These are phyloP conservation scores for Chlorella sp. DNA, from an alignment of 139 green algal species.

Conservation along the genomic window DNA sequence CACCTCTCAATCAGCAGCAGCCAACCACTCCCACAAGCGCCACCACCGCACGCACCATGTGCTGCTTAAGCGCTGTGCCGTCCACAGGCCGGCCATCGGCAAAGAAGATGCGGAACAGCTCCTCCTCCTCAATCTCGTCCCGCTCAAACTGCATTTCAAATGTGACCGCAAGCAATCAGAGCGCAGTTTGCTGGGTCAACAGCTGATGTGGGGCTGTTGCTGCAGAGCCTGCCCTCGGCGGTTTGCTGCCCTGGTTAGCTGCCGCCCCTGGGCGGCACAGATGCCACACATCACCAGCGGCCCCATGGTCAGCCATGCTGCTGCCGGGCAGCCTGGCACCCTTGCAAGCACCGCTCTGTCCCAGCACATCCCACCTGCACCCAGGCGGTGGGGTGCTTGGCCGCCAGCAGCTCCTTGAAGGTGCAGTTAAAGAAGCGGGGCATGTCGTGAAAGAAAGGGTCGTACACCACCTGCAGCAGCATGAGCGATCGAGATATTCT, in stretches of 20 bases:
- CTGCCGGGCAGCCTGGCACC: too few relatives aligned
- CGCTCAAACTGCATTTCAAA: slow-evolving; percentile 76
- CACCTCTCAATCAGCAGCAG: too few relatives aligned
- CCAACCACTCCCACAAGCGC: too few relatives aligned
- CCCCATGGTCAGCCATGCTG: too few relatives aligned
- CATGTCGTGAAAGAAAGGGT: slow-evolving; percentile 90
- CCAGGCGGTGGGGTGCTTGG: slow-evolving; percentile 90
- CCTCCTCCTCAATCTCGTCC: slow-evolving; percentile 71
- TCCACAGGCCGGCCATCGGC: slow-evolving; percentile 77
- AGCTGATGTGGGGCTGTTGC: too few relatives aligned
- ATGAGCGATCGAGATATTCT: slow-evolving; percentile 46
- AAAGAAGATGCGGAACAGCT: slow-evolving; percentile 87
- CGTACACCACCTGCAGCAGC: slow-evolving; percentile 74
- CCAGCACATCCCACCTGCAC: slow-evolving; percentile 41
- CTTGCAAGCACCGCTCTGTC: neutral
- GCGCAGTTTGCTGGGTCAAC: too few relatives aligned
- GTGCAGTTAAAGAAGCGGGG: slow-evolving; percentile 74
- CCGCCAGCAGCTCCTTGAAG: slow-evolving; percentile 78
- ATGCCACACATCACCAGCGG: too few relatives aligned
- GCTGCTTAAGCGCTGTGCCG: slow-evolving; percentile 56
- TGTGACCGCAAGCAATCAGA: too few relatives aligned
- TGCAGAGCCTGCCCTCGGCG: too few relatives aligned
- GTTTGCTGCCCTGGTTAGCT: too few relatives aligned
- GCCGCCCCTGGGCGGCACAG: too few relatives aligned
- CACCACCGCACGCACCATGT: too few relatives aligned